Base-by-base conservation (phyloP, 202 grass and related monocot genomes). In the Bolboschoenoplectus hybrid region DNA sequence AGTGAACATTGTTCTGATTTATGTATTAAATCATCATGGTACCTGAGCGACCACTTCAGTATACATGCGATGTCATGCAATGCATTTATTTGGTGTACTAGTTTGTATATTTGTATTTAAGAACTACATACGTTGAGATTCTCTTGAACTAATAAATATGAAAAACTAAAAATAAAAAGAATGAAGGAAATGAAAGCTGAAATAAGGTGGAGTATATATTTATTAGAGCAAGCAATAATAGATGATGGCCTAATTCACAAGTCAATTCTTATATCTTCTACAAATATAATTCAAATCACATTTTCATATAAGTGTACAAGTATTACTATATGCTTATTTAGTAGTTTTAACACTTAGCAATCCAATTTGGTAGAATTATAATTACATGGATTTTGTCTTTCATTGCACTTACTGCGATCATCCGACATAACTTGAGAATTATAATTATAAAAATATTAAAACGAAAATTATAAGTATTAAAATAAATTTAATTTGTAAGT, bases 1-100 rank as follows among this genome's bases (percentile, higher is more conserved):
- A 78, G 11, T 78, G 50, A 78, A 9, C 17, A 67, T 72, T 50
- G 17, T 56, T 78, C 34, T 78, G 74, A 78, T 78, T 56, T 38
- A 16, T 56, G 9, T 55, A 56, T 55, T 7, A 56, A 7, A 13
- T 52, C 46, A 57, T 5, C 39, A 56, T 40, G 50, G 57, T 57
- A 78, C 35, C 13, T 16, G 9, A 11, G 3, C 7, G 19, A 20
- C 17, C 41, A 49, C 13, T 11, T 73, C 4, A 4, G 12, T 57
- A 36, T 39, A 57, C 2, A 6, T 78, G 74, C 34, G 12, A 32
- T 40, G 38, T 6, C 11, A 40, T 57, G 74, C 11, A 58, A 40
- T n/a, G 50, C n/a, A 40, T 17, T 51, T 3, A 12, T 47, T 47
- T 73, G 34, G 12, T 40, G 5, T 40, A 78, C 2, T 78, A 56